Conservation (phyloP, 257 asterid genomes). For the Nemophila menziesii region DNA sequence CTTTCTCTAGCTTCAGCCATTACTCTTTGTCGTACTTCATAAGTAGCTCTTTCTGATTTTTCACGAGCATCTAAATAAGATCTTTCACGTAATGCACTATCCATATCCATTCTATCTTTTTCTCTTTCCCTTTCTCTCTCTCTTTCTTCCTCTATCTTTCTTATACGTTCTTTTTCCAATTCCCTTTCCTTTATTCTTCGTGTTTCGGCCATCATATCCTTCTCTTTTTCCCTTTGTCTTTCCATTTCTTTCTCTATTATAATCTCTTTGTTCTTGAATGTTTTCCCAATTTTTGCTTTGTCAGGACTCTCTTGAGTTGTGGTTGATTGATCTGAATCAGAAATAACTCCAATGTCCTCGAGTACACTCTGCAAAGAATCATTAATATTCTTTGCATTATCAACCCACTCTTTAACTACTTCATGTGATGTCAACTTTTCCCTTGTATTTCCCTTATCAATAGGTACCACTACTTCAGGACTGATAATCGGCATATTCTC, state of each 20-base stretch:
- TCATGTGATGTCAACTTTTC: constrained; percentile 23
- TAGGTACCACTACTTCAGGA: constrained; percentile 16
- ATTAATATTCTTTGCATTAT: constrained; percentile 31
- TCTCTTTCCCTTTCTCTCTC: constrained; percentile 97
- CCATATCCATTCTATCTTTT: constrained; percentile 89
- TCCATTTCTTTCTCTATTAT: constrained; percentile 77
- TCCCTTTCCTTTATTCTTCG: constrained; percentile 33
- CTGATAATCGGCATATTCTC: constrained; percentile 13
- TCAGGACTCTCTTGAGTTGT: constrained; percentile 23
- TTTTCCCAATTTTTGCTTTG: constrained; percentile 28
- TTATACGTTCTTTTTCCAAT: constrained; percentile 39
- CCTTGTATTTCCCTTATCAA: constrained; percentile 22
- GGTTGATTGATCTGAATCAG: constrained; percentile 18
- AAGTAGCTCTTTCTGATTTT: constrained; percentile 51
- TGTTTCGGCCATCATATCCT: constrained; percentile 55
- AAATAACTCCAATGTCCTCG: constrained; percentile 23
- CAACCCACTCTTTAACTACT: constrained; percentile 21
- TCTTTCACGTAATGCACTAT: constrained; percentile 47
- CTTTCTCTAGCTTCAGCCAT: constrained; percentile 53
- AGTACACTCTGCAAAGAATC: constrained; percentile 25
- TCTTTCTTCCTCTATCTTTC: constrained; percentile 76
- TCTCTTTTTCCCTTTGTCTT: constrained; percentile 91
- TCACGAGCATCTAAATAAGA: constrained; percentile 53
- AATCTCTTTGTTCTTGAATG: constrained; percentile 37
- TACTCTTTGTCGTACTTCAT: constrained; percentile 55